Base-by-base conservation (phyloP, 2,329 filamentous ascomycete genomes). In the Alternaria sp. region DNA sequence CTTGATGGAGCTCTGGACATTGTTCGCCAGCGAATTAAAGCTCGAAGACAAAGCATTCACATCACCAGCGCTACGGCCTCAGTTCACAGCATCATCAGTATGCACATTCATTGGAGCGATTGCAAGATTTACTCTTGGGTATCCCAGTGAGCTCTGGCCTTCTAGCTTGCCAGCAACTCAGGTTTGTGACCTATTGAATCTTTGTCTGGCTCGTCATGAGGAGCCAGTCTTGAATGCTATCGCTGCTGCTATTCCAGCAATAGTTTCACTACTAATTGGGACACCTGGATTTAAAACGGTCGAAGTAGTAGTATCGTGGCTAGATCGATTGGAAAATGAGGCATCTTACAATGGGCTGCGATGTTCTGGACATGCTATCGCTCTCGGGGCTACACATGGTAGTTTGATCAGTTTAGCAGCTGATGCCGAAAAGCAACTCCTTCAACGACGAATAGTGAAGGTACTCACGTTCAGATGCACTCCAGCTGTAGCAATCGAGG, bases 71-170 rank as follows among this genome's bases (percentile, higher is more conserved):
- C 83, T 90, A 18, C 86, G 86, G 25, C 88, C 87, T 0, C 90
- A 92, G 59, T 81, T 91, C 22, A 83, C 91, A 4, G 86, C 87
- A 27, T 88, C 90, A 68, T 86, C 87, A 0, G 83, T 84, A 14
- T 85, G 87, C 66, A 81, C 81, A n/a, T 81, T 92, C 1, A 80
- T 90, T 11, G 74, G 70, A 32, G 65, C 70, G 20, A 65, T 78
- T 46, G 67, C 71, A 8, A 57, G 52, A 16, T 60, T 74, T 48
- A 71, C 66, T 4, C 59, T 28, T 18, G 38, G 25, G 5, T 22
- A 63, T 12, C 25, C 60, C 10, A 57, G 48, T 28, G 32, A 63
- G 2, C 27, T 53, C 6, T 61, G 55, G 57, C 43, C 40, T 34
- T 30, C 57, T 20, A 18, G 52, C 7, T 40, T 74, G 18, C 69